These are phyloP conservation scores for Solanum hybrid DNA, from an alignment of 305 asterid species.

Conservation along the genomic window DNA sequence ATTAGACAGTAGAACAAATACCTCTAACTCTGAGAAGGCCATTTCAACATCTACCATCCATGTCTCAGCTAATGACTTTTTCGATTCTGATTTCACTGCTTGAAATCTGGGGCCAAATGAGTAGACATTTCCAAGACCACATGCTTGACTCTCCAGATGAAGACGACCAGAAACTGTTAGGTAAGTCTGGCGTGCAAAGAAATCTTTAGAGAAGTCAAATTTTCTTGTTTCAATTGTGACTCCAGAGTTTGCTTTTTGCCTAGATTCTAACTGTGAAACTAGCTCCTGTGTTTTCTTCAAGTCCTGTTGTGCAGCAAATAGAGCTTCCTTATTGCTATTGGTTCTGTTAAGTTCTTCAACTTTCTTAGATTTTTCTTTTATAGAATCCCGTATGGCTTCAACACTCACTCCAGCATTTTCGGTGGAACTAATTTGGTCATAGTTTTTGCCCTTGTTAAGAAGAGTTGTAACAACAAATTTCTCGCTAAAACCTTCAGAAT, in stretches of 20 bases:
- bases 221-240: constrained; percentile 7
- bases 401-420: constrained; percentile 23
- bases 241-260: constrained; percentile 28
- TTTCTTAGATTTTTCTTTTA: constrained; percentile 49
- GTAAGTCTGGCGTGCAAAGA: constrained; percentile 42
- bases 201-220: constrained; percentile 39
- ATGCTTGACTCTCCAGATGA: constrained; percentile 80
- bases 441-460: constrained; percentile 14
- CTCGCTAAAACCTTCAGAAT: constrained; percentile 42
- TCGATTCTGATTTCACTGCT: constrained; percentile 42
- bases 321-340: constrained; percentile 68
- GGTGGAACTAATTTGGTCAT: constrained; percentile 10
- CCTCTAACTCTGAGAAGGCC: constrained; percentile 74
- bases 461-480: constrained; percentile 50
- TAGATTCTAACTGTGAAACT: constrained; percentile 47
- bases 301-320: constrained; percentile 57
- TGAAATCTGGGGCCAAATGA: constrained; percentile 74
- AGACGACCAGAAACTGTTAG: constrained; percentile 64
- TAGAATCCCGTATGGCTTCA: constrained; percentile 38
- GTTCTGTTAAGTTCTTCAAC: constrained; percentile 61
- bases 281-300: constrained; percentile 50
- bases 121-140: constrained; percentile 80
- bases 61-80: constrained; percentile 61
- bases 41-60: constrained; percentile 75
- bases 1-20: constrained; percentile 4